A percentile compares a stretch with the other conserved stretches of the same genome.
Evolutionary conservation across 2,329 filamentous ascomycete species (phyloP).

Genomic region (Coniella vitis): DNA sequence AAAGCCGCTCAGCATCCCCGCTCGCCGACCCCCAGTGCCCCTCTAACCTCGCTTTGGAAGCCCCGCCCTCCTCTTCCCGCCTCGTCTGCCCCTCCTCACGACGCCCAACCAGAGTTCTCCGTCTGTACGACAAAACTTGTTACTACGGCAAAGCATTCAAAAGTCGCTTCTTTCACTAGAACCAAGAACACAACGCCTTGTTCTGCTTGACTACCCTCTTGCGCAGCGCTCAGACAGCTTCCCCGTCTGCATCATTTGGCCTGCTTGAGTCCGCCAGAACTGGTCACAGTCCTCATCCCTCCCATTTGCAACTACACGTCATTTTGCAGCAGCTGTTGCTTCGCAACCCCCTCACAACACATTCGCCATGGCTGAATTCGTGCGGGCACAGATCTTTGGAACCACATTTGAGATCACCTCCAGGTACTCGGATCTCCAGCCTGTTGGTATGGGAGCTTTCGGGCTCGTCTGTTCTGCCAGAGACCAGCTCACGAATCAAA

Average conservation of each 20-base stretch:
- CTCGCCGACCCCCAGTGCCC: neutral
- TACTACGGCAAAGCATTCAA: neutral
- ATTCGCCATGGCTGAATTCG: constrained; percentile 91
- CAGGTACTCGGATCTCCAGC: constrained; percentile 95
- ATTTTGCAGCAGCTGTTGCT: too few relatives aligned
- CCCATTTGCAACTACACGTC: too few relatives aligned
- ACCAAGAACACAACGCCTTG: too few relatives aligned
- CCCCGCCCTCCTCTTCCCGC: neutral
- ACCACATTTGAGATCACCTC: constrained; percentile 99
- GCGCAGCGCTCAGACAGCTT: too few relatives aligned
- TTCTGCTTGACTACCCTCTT: too few relatives aligned
- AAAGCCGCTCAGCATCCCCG: neutral
- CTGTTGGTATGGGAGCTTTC: constrained; percentile 98
- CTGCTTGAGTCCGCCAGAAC: too few relatives aligned
- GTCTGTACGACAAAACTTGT: neutral
- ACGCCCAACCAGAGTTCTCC: neutral
- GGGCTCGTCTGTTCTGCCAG: constrained; percentile 96
- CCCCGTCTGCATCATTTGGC: too few relatives aligned
- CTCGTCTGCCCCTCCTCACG: neutral
- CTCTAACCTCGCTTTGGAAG: neutral
- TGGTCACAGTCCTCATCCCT: neutral
- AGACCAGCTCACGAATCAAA: constrained; percentile 94
- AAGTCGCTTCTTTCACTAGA: too few relatives aligned
- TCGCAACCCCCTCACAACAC: neutral
- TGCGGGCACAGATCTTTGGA: constrained; percentile 98